phyloP scores from a whole-genome alignment of 768 basidiomycete species.

The Boletales sp. region DNA sequence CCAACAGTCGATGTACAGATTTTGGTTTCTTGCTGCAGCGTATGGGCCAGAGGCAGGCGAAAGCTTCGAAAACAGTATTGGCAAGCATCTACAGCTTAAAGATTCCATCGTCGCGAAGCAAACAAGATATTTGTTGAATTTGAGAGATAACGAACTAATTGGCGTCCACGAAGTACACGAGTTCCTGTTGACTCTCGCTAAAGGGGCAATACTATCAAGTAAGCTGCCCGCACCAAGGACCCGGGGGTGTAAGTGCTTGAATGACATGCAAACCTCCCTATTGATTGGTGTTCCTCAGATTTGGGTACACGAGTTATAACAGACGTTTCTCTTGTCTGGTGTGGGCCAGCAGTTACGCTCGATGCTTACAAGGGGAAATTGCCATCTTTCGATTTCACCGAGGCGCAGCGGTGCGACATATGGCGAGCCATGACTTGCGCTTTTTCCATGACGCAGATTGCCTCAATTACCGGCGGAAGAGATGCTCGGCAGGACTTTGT shows the following conservation, averaged over 20 bases:
- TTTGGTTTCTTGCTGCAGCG: slow-evolving; percentile 21
- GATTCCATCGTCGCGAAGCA: slow-evolving; percentile 7
- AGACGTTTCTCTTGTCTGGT: slow-evolving; percentile 10
- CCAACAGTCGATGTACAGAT: slow-evolving; percentile 27
- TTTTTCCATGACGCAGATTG: slow-evolving; percentile 2
- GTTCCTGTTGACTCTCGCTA: slow-evolving; percentile 19
- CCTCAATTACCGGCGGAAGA: background rate
- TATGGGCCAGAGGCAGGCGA: slow-evolving; percentile 2
- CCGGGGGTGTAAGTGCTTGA: background rate
- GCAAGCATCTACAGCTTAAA: background rate
- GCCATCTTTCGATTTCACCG: slow-evolving; percentile 1
- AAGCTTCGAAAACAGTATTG: background rate
- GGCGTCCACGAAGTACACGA: slow-evolving; percentile 17
- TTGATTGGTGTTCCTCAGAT: too few species aligned
- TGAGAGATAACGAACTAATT: slow-evolving; percentile 14
- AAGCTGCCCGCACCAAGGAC: background rate
- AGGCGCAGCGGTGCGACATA: slow-evolving; percentile 3
- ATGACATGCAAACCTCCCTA: background rate
- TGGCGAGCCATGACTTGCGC: slow-evolving; percentile 9
- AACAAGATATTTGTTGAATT: slow-evolving; percentile 2
- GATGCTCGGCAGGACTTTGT: slow-evolving; percentile 13
- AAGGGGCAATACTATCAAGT: slow-evolving; percentile 6
- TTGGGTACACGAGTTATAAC: too few species aligned
- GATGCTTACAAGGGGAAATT: slow-evolving; percentile 8
- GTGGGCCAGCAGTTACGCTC: slow-evolving; percentile 9